Evolutionary conservation across 2,329 filamentous ascomycete species (phyloP).

Genomic region (Arthrobotrys iridis): DNA sequence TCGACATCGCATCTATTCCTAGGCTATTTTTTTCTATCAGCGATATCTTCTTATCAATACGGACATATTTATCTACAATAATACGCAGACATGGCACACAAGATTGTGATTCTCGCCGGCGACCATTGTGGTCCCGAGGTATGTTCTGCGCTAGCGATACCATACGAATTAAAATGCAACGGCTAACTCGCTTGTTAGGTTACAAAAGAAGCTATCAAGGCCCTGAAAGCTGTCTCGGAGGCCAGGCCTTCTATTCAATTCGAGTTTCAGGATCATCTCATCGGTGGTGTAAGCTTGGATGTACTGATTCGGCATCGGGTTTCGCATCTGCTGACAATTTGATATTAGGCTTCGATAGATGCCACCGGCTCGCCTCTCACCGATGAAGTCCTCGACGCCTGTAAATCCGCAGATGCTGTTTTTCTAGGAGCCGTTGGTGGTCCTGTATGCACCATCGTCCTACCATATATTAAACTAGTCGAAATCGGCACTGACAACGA

Average conservation of each 20-base stretch:
- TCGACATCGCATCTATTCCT: background rate
- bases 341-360: constrained; percentile 82
- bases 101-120: constrained; percentile 58
- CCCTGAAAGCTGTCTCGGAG: constrained; percentile 81
- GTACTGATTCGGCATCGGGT: background rate
- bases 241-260: constrained; percentile 78
- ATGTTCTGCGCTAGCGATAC: constrained; percentile 59
- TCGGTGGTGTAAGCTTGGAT: constrained; percentile 81
- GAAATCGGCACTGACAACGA: constrained; percentile 1
- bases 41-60: too few relatives aligned
- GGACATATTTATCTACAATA: background rate
- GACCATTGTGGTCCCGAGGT: constrained; percentile 90
- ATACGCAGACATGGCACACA: constrained; percentile 44
- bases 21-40: too few relatives aligned
- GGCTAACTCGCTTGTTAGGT: constrained; percentile 68
- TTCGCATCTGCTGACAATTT: constrained; percentile 40
- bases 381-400: constrained; percentile 81
- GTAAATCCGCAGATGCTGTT: constrained; percentile 86
- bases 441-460: constrained; percentile 68
- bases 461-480: constrained; percentile 1
- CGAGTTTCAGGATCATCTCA: constrained; percentile 86
- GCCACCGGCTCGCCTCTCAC: constrained; percentile 80
- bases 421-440: constrained; percentile 93
- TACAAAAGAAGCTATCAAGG: constrained; percentile 83
- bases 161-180: constrained; percentile 33